These are phyloP conservation scores for Ascochyta lentis DNA, from an alignment of 2,329 filamentous ascomycete genomes.

Conservation along the genomic window DNA sequence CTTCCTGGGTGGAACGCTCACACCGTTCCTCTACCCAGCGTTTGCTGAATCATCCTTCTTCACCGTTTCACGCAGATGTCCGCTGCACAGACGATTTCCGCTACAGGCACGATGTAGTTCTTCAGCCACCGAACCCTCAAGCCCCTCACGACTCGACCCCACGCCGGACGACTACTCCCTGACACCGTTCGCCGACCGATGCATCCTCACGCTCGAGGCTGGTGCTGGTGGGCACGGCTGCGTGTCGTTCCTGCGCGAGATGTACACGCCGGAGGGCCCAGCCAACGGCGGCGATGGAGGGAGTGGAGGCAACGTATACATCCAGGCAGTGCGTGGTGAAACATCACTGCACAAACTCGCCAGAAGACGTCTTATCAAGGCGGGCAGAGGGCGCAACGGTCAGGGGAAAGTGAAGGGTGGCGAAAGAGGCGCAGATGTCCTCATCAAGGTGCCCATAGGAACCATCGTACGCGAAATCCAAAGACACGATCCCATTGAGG, in stretches of 20 bases:
- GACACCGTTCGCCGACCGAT: constrained; percentile 86
- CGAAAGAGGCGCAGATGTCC: constrained; percentile 81
- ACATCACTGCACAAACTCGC: constrained; percentile 93
- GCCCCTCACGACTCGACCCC: constrained; percentile 69
- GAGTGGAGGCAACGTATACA: constrained; percentile 88
- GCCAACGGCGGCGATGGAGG: constrained; percentile 96
- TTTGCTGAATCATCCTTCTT: constrained; percentile 37
- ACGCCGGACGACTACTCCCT: constrained; percentile 82
- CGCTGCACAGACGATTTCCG: constrained; percentile 20
- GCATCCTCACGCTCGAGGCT: constrained; percentile 76
- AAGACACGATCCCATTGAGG: constrained; percentile 76
- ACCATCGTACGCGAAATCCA: constrained; percentile 86
- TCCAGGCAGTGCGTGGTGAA: constrained; percentile 89
- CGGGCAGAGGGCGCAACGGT: constrained; percentile 77
- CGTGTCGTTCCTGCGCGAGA: constrained; percentile 91
- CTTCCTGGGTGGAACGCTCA: constrained; percentile 46
- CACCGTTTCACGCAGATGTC: constrained; percentile 30
- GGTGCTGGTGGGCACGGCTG: constrained; percentile 89
- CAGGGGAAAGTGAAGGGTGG: constrained; percentile 77
- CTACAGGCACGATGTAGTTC: constrained; percentile 39
- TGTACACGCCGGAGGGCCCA: constrained; percentile 85
- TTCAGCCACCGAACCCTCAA: constrained; percentile 24
- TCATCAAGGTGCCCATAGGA: constrained; percentile 90
- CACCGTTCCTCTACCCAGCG: constrained; percentile 56
- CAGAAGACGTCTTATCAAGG: constrained; percentile 75